Evolutionary conservation across 2,329 filamentous ascomycete genomes (phyloP).

Genomic region (Trichoderma sp.): DNA sequence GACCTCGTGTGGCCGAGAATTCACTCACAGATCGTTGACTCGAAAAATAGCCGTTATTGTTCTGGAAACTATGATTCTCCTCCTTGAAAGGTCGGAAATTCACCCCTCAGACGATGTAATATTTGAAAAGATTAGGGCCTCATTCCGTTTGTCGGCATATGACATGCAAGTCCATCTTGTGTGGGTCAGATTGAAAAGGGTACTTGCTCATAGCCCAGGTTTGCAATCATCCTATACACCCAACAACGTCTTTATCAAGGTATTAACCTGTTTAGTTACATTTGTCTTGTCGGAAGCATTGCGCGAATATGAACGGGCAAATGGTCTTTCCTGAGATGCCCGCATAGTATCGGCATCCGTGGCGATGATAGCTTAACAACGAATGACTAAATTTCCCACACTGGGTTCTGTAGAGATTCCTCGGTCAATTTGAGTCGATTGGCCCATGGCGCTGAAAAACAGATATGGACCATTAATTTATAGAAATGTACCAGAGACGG

Average conservation of each 20-base stretch:
- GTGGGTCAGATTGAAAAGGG: neutral
- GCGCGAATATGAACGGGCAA: neutral
- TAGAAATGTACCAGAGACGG: neutral
- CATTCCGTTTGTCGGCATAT: too few species aligned
- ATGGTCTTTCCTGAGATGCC: neutral
- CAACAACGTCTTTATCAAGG: neutral
- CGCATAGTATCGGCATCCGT: neutral
- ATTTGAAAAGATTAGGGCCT: too few species aligned
- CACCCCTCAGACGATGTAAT: too few species aligned
- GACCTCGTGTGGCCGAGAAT: too few species aligned
- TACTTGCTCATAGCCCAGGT: neutral
- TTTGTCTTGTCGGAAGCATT: neutral
- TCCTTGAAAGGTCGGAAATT: too few species aligned
- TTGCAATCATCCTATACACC: neutral
- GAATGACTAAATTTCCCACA: neutral
- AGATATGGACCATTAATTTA: neutral
- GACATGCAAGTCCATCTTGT: neutral
- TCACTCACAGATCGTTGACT: too few species aligned
- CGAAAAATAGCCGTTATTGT: too few species aligned
- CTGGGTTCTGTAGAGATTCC: neutral
- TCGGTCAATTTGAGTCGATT: neutral
- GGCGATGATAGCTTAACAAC: neutral
- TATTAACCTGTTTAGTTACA: neutral
- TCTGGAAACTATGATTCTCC: too few species aligned
- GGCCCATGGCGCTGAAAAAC: neutral